phyloP scores from a whole-genome alignment of 2,329 filamentous ascomycete species.

The Diaporthe ampelina region DNA sequence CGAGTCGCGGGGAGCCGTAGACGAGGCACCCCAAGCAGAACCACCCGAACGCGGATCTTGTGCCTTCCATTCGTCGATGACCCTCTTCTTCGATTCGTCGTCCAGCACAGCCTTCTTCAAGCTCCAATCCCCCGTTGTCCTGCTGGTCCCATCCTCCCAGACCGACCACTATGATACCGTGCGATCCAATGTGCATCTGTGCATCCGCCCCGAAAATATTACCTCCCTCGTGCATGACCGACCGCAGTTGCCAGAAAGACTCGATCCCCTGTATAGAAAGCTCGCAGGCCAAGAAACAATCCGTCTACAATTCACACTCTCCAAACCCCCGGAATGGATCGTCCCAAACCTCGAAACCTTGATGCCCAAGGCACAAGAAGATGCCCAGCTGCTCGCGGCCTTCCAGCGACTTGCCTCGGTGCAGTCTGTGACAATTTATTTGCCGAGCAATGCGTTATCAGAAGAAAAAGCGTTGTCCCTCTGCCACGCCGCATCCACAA shows the following conservation, averaged over 20 bases:
- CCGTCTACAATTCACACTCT: background rate
- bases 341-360: background rate
- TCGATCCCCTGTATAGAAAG: background rate
- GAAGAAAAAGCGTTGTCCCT: background rate
- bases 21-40: background rate
- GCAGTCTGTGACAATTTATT: background rate
- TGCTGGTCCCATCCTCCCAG: background rate
- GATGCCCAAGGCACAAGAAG: background rate
- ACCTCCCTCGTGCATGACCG: background rate
- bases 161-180: background rate
- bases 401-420: background rate
- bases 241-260: background rate
- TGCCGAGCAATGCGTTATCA: background rate
- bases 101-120: slow-evolving; percentile 1
- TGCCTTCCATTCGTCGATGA: background rate
- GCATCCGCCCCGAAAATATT: background rate
- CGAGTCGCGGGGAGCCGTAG: background rate
- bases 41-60: background rate
- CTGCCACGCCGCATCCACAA: background rate
- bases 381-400: background rate
- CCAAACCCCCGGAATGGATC: background rate
- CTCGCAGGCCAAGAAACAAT: background rate
- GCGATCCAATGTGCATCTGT: background rate
- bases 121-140: background rate
- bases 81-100: background rate